Conservation (phyloP, 495 filamentous ascomycete species). For the Penicillium subrubescens region DNA sequence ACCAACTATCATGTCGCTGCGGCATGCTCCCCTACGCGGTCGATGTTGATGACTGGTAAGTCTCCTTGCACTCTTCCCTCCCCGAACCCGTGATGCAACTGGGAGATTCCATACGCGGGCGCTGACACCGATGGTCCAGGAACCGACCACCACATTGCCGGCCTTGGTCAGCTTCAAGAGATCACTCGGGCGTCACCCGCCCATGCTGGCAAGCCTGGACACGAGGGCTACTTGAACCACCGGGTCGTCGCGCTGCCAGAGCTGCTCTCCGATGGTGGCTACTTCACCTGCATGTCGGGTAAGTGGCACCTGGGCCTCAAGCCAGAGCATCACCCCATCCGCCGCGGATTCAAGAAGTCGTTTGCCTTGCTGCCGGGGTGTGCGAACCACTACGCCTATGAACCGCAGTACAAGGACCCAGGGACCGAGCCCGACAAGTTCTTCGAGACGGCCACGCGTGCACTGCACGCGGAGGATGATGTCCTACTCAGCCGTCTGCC, state of each 20-base stretch:
- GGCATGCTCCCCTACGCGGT: conserved; percentile 38
- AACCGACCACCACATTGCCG: conserved; percentile 51
- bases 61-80: too few species aligned
- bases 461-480: neutral
- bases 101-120: too few species aligned
- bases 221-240: conserved; percentile 59
- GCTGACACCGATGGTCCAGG: conserved; percentile 30
- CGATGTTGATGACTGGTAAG: conserved; percentile 39
- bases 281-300: conserved; percentile 54
- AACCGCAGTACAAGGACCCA: conserved; percentile 36
- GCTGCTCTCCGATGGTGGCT: conserved; percentile 51
- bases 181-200: conserved; percentile 23
- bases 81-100: too few species aligned
- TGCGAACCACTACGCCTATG: conserved; percentile 52
- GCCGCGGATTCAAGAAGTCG: conserved; percentile 20
- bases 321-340: conserved; percentile 7
- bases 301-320: conserved; percentile 39
- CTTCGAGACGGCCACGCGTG: neutral
- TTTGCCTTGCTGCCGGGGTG: conserved; percentile 41
- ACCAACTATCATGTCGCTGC: conserved; percentile 35
- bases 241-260: conserved; percentile 53
- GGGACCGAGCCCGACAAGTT: conserved; percentile 30
- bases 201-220: conserved; percentile 42
- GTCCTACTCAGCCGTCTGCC: neutral
- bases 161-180: conserved; percentile 24